Conservation (phyloP, 2,329 filamentous ascomycete species). For the Byssoonygena ceratinophila region DNA sequence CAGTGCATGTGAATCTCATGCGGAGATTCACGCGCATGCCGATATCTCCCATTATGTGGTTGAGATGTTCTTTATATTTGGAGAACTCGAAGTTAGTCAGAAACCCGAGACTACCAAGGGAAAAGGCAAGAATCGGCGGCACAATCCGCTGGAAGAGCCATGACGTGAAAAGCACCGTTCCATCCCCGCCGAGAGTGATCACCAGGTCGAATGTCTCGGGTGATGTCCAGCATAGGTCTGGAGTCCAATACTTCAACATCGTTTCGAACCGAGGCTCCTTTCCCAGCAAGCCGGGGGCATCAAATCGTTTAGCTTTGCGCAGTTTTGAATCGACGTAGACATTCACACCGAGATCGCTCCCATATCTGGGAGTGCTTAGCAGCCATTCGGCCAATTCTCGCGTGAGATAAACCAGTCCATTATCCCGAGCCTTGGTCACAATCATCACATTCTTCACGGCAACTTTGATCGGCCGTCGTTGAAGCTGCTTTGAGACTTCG, state of each 20-base stretch:
- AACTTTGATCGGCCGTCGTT: slow-evolving; percentile 80
- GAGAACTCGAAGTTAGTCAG: slow-evolving; percentile 95
- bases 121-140: slow-evolving; percentile 84
- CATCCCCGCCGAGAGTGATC: slow-evolving; percentile 83
- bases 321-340: slow-evolving; percentile 98
- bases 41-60: slow-evolving; percentile 80
- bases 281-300: slow-evolving; percentile 59
- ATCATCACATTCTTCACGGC: slow-evolving; percentile 96
- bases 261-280: slow-evolving; percentile 65
- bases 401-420: slow-evolving; percentile 79
- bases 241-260: slow-evolving; percentile 93
- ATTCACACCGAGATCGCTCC: slow-evolving; percentile 79
- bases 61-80: slow-evolving; percentile 74
- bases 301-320: slow-evolving; percentile 76
- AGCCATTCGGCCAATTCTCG: slow-evolving; percentile 82
- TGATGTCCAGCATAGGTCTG: slow-evolving; percentile 84
- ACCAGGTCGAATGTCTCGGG: slow-evolving; percentile 96
- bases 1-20: slow-evolving; percentile 98
- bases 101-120: slow-evolving; percentile 84
- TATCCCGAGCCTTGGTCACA: slow-evolving; percentile 94
- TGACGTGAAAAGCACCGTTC: slow-evolving; percentile 91
- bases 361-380: slow-evolving; percentile 77
- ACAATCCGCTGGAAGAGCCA: slow-evolving; percentile 96
- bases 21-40: slow-evolving; percentile 96
- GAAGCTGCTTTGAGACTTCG: slow-evolving; percentile 90